Conservation (phyloP, 164 flowering plant genomes). For the Chimonanthus praecox region DNA sequence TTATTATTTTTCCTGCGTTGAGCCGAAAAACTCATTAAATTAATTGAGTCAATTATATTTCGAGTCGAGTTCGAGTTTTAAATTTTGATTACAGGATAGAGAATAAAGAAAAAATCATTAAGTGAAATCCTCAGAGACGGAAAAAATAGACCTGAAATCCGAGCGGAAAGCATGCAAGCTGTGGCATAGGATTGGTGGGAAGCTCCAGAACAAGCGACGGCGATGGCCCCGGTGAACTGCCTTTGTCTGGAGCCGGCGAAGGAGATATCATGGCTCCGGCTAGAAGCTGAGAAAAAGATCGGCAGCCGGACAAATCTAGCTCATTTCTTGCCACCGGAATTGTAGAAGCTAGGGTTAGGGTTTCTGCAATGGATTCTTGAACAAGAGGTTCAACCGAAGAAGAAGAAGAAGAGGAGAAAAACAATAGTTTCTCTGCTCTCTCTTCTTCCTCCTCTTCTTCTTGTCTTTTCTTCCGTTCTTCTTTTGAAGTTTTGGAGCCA, state of each 20-base stretch:
- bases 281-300: conserved; percentile 12
- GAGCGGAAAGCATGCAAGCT: background rate
- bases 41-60: background rate
- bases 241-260: background rate
- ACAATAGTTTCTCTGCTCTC: background rate
- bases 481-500: background rate
- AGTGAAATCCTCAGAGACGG: background rate
- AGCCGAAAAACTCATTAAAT: background rate
- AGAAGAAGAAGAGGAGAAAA: background rate
- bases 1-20: background rate
- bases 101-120: conserved; percentile 8
- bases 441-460: background rate
- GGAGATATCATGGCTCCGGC: conserved; percentile 13
- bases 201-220: conserved; percentile 3
- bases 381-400: background rate
- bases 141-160: background rate
- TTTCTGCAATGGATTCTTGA: conserved; percentile 11
- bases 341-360: conserved; percentile 8
- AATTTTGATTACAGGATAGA: background rate
- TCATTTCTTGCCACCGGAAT: background rate
- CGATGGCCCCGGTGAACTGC: conserved; percentile 9
- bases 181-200: background rate
- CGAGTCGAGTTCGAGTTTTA: background rate
- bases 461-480: too few species aligned
- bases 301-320: conserved; percentile 6